Evolutionary conservation across 192 early-diverging fungal species (phyloP), one percentile per base, ranked within the genome.

Genomic region (Entrophospora sp.): DNA sequence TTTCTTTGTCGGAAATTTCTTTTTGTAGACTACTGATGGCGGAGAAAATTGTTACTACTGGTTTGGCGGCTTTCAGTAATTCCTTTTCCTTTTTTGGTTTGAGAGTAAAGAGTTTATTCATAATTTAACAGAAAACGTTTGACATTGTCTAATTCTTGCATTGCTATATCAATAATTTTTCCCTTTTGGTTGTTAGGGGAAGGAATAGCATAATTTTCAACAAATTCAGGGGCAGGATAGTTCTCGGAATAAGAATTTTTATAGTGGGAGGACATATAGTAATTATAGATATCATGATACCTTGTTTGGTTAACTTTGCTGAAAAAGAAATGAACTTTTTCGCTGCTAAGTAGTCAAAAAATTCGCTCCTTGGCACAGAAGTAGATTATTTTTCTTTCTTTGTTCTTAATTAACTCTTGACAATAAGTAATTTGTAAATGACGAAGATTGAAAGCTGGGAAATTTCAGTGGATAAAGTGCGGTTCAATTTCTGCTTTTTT

Each of bases 241-340:
- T 24, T 49, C 18, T 49, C 48, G 5, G 24, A 22, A 49, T 49
- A 24, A 49, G 20, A 49, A 49, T 49, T 49, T 10, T 49, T 49
- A 24, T 5, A 49, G 48, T 14, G 24, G 48, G 48, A 49, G 24
- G 48, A 49, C 48, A 49, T 49, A 49, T 49, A 49, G 18, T 49
- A 49, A 49, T 49, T 49, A 49, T 49, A 49, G 48, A 49, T 49
- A 49, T 49, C 9, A 49, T 49, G 48, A 24, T 49, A 49, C 48
- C 48, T 49, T 14, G 48, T 22, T 24, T 24, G 48, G 18, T 49
- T 49, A n/a, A 49, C 48, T 49, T 49, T 49, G 48, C 7, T 49
- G 20, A 24, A 49, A 49, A 49, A 49, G 18, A 49, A 49, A 49
- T 7, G 14, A 49, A 49, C 24, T 49, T 24, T 49, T 49, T 49